Conservation (phyloP, 768 basidiomycete species). For the Auricularia sp. region DNA sequence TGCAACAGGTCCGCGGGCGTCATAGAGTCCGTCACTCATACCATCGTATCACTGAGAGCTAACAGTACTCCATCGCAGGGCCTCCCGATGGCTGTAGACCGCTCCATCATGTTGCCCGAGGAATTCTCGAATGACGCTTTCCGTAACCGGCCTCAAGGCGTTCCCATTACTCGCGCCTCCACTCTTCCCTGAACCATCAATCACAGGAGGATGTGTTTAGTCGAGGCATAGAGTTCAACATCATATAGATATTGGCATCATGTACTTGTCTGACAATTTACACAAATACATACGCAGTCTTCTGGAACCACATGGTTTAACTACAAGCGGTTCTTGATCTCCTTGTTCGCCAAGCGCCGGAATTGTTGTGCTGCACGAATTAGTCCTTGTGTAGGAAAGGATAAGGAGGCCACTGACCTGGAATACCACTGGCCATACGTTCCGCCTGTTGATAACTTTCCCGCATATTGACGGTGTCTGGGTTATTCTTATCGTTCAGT, state of each 20-base stretch:
- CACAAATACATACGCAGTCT: too few relatives aligned
- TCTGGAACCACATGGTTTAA: background rate
- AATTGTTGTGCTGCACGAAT: background rate
- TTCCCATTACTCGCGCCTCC: background rate
- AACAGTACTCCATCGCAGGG: conserved; percentile 80
- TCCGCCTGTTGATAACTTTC: conserved; percentile 65
- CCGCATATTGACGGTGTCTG: conserved; percentile 53
- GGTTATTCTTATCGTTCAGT: conserved; percentile 49
- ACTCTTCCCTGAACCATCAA: background rate
- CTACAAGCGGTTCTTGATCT: background rate
- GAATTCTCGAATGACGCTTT: background rate
- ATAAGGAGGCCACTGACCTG: conserved; percentile 20
- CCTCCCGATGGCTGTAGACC: conserved; percentile 77
- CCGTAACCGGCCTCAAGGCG: background rate
- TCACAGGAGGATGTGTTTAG: background rate
- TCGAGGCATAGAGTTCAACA: too few relatives aligned
- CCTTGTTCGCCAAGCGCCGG: background rate
- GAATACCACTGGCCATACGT: conserved; percentile 51
- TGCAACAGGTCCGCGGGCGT: too few relatives aligned
- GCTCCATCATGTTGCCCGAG: conserved; percentile 17
- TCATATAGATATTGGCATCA: too few relatives aligned
- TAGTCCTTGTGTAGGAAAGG: too few relatives aligned
- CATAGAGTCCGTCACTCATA: background rate
- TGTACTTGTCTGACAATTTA: too few relatives aligned
- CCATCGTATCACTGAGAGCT: conserved; percentile 19